A percentile compares a stretch with the other conserved stretches of the same genome.
Conservation (phyloP, 2,329 filamentous ascomycete species). For the Neophaeococcomyces aloes region DNA sequence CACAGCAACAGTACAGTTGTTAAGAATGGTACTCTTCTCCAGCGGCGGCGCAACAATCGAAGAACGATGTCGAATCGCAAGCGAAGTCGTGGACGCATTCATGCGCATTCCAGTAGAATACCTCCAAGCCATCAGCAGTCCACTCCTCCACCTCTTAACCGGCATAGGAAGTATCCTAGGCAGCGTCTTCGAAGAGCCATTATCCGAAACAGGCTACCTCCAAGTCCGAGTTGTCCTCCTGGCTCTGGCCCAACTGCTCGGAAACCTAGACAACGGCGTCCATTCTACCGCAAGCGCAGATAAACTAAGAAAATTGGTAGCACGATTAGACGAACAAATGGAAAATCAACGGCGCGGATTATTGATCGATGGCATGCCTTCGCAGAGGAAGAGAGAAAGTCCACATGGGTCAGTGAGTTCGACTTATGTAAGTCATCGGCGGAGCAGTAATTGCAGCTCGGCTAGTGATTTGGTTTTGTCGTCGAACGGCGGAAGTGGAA, state of each 20-base stretch:
- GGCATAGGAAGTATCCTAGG: constrained; percentile 42
- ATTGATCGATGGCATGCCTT: neutral
- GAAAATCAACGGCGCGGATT: constrained; percentile 21
- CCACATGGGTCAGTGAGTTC: too few relatives aligned
- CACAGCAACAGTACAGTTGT: constrained; percentile 38
- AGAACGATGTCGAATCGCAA: constrained; percentile 37
- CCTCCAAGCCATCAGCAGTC: constrained; percentile 39
- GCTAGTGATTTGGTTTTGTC: neutral
- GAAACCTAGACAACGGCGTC: constrained; percentile 34
- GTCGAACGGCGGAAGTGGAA: constrained; percentile 3
- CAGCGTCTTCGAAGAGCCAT: constrained; percentile 35
- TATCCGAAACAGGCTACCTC: constrained; percentile 35
- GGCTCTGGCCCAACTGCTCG: constrained; percentile 37
- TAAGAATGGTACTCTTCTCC: constrained; percentile 39
- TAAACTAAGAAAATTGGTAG: constrained; percentile 32
- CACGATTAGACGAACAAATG: constrained; percentile 38
- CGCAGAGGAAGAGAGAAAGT: too few relatives aligned
- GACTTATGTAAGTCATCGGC: too few relatives aligned
- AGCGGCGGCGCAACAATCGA: constrained; percentile 30
- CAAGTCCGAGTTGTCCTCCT: constrained; percentile 34
- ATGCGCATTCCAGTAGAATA: constrained; percentile 35
- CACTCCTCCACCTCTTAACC: constrained; percentile 39
- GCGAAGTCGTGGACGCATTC: constrained; percentile 36
- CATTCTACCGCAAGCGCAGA: constrained; percentile 31
- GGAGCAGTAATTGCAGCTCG: constrained; percentile 1